Conservation (phyloP, 805 yeast species). For the Candida insectalens region DNA sequence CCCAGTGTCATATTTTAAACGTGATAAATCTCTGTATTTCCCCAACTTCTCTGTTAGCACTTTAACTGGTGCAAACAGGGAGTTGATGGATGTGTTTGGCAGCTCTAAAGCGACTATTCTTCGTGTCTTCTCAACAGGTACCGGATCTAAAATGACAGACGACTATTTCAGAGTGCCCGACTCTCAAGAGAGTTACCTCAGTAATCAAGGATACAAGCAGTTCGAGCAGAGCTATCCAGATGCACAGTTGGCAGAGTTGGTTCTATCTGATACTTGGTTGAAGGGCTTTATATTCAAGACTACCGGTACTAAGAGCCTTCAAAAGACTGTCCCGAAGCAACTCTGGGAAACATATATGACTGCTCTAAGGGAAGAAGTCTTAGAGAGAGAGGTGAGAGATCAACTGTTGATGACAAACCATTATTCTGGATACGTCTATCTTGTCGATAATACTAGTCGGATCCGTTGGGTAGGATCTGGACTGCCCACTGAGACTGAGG, state of each 20-base stretch:
- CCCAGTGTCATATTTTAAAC: slow-evolving; percentile 70
- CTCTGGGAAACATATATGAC: slow-evolving; percentile 50
- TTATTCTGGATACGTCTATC: slow-evolving; percentile 74
- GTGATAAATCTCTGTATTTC: slow-evolving; percentile 66
- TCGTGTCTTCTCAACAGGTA: slow-evolving; percentile 53
- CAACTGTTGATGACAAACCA: slow-evolving; percentile 58
- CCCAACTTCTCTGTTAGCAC: slow-evolving; percentile 66
- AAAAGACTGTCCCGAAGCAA: slow-evolving; percentile 14
- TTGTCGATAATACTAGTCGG: slow-evolving; percentile 63
- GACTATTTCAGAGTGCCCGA: slow-evolving; percentile 44
- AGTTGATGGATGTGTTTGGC: slow-evolving; percentile 30
- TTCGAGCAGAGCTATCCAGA: slow-evolving; percentile 36
- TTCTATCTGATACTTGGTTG: slow-evolving; percentile 62
- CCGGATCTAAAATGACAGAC: slow-evolving; percentile 60
- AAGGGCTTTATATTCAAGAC: slow-evolving; percentile 57
- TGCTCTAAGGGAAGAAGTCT: slow-evolving; percentile 43
- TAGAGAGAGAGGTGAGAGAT: slow-evolving; percentile 49
- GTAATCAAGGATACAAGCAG: slow-evolving; percentile 29
- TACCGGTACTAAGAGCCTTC: slow-evolving; percentile 32
- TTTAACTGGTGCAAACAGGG: slow-evolving; percentile 26
- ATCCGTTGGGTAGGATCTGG: slow-evolving; percentile 94
- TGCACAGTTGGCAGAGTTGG: slow-evolving; percentile 67
- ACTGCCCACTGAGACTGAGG: slow-evolving; percentile 59
- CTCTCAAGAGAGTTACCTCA: slow-evolving; percentile 31
- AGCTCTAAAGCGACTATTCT: slow-evolving; percentile 50